phyloP scores from a whole-genome alignment of 2,329 filamentous ascomycete species.

The Neofusicoccum laricinum region DNA sequence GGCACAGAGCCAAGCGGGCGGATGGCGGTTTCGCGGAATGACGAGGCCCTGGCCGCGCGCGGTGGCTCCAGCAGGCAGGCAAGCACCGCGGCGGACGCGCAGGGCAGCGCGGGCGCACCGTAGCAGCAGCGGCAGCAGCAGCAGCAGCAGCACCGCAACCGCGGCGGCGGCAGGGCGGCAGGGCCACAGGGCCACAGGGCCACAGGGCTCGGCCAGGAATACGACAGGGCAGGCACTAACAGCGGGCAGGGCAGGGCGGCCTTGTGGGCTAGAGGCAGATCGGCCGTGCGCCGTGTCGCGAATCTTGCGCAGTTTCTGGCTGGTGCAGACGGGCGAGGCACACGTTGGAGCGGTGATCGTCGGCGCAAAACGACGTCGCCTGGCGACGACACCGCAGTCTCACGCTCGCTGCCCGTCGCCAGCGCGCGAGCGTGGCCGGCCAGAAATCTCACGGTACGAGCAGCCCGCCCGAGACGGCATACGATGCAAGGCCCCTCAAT shows the following conservation, averaged over 20 bases:
- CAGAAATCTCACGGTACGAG: not conserved
- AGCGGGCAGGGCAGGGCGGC: too few relatives aligned
- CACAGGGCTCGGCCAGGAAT: not conserved
- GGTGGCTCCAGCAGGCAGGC: not conserved
- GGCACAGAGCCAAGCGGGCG: not conserved
- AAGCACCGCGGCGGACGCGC: not conserved
- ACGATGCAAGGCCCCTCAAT: constrained; percentile 8
- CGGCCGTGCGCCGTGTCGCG: constrained; percentile 11
- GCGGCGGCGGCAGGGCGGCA: not conserved
- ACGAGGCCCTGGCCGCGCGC: too few relatives aligned
- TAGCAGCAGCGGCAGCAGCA: not conserved
- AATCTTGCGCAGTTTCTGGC: constrained; percentile 1
- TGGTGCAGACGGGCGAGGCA: not conserved
- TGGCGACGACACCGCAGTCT: not conserved
- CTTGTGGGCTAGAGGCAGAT: not conserved
- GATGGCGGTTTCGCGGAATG: not conserved
- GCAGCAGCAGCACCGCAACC: not conserved
- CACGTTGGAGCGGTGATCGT: not conserved
- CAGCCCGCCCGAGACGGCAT: not conserved
- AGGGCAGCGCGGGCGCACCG: too few relatives aligned
- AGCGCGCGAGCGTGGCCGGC: not conserved
- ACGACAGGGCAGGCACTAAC: not conserved
- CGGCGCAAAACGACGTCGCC: not conserved
- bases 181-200: not conserved
- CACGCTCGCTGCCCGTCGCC: not conserved